Evolutionary conservation across 345 rosid genomes (phyloP), one percentile per base, ranked within the genome.

Genomic region (Pugionium dolabratum): DNA sequence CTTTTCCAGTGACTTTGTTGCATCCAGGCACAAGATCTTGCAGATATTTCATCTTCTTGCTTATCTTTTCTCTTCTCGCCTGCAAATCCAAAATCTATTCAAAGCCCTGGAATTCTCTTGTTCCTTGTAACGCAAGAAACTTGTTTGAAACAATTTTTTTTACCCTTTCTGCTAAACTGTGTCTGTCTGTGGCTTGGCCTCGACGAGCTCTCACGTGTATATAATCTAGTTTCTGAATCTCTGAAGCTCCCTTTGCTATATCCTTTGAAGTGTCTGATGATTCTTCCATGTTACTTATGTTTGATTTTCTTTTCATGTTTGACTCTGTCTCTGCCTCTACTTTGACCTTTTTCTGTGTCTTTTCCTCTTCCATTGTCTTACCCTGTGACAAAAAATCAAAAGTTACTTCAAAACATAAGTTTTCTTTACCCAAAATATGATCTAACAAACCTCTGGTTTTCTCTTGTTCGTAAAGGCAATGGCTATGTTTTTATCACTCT

Each of bases 11-110:
- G 26, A 83, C 71, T 59, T 82, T 80, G 64, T 74, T 79, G 69
- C 92, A 84, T 25, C 92, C 87, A 4, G 92, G 95, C 2, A 90
- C 87, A 54, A 86, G 75, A 59, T 86, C 90, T 69, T 84, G 95
- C 62, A 88, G 74, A 70, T 79, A 78, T 64, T 82, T 88, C 88
- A 87, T 79, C 65, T 85, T 82, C 67, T 18, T 18, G 18, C 18
- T 18, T 18, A 18, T 18, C 18, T 18, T 18, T 18, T 18, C 18
- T 18, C 18, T 82, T 54, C 88, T 80, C 8, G 81, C 85, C 97
- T 90, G 71, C 34, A 71, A 28, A 62, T 54, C 1, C 9, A 64
- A 64, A 56, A 1, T n/a, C 11, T 42, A 6, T 50, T 2, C 31
- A 28, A 33, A 59, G 52, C 52, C 67, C 28, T 45, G 54, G 51